Conservation (phyloP, 2,329 filamentous ascomycete genomes). For the Aspergillus floridensis region DNA sequence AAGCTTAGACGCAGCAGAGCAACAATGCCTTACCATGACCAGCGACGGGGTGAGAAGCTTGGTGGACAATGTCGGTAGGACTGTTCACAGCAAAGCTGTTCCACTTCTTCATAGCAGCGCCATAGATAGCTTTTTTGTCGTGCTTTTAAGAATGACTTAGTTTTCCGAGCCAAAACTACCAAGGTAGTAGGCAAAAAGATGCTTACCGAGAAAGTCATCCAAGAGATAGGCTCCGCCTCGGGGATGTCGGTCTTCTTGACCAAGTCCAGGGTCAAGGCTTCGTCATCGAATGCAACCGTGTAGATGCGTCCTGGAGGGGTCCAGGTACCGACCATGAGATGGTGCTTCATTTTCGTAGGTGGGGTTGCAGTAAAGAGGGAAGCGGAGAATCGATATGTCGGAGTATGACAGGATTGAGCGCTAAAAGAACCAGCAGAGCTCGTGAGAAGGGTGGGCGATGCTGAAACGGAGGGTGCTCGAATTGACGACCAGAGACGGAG, state of each 20-base stretch:
- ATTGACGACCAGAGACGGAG: not conserved
- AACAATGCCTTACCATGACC: conserved; percentile 62
- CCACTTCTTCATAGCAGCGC: conserved; percentile 92
- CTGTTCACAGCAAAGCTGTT: conserved; percentile 74
- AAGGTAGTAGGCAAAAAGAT: not conserved
- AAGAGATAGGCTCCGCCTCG: conserved; percentile 82
- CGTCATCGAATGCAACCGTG: conserved; percentile 83
- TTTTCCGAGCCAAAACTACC: not conserved
- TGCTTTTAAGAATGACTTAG: conserved; percentile 54
- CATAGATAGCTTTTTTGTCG: conserved; percentile 78
- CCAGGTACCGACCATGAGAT: conserved; percentile 91
- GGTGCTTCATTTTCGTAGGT: conserved; percentile 67
- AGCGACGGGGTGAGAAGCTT: conserved; percentile 70
- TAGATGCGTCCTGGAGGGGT: conserved; percentile 86
- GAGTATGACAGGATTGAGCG: not conserved
- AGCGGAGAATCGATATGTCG: not conserved
- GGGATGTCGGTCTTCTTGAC: conserved; percentile 80
- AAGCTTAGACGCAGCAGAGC: not conserved
- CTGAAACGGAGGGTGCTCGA: not conserved
- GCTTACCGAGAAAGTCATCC: conserved; percentile 85
- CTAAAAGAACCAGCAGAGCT: not conserved
- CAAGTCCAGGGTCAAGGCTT: conserved; percentile 69
- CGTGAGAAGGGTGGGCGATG: not conserved
- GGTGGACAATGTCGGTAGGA: conserved; percentile 72
- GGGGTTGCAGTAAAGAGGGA: not conserved